Percentiles rank a stretch among this genome's conserved stretches.
These are phyloP conservation scores for Breviolum minutum DNA, from an alignment of 73 alveolate species.

Conservation along the genomic window DNA sequence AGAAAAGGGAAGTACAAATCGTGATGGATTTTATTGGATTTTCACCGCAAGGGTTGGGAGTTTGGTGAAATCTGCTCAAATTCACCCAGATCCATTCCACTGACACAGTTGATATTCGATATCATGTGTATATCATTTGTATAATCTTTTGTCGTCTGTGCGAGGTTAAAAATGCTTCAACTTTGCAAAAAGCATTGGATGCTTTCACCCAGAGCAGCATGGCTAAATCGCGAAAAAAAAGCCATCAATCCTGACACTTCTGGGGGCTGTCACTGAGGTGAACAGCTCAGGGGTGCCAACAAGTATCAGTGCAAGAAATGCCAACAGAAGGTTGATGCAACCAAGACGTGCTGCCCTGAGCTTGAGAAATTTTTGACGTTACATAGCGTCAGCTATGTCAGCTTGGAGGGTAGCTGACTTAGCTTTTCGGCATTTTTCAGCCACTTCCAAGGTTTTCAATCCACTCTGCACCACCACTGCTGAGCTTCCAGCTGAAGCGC, in stretches of 20 bases:
- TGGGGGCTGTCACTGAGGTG: neutral
- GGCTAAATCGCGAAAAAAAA: neutral
- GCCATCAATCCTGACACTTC: neutral
- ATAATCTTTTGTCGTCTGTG: neutral
- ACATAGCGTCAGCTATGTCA: neutral
- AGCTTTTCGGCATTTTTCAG: neutral
- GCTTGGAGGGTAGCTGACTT: neutral
- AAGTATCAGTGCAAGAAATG: constrained; percentile 83
- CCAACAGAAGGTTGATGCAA: constrained; percentile 72
- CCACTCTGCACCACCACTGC: constrained; percentile 65
- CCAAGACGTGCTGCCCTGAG: constrained; percentile 28
- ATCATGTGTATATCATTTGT: no score
- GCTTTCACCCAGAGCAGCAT: constrained; percentile 59
- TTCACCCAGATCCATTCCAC: no score
- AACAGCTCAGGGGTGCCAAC: constrained; percentile 77
- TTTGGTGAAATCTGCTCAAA: no score
- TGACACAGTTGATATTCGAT: no score
- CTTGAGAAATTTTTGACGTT: neutral
- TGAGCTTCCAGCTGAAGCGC: constrained; percentile 75
- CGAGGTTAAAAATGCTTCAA: constrained; percentile 53
- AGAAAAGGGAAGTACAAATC: no score
- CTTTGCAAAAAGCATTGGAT: constrained; percentile 61
- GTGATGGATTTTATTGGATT: no score
- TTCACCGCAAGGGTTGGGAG: no score
- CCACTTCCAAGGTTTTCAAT: constrained; percentile 35